phyloP scores from a whole-genome alignment of 2,329 filamentous ascomycete genomes.

The Ceratocystis ficicola region DNA sequence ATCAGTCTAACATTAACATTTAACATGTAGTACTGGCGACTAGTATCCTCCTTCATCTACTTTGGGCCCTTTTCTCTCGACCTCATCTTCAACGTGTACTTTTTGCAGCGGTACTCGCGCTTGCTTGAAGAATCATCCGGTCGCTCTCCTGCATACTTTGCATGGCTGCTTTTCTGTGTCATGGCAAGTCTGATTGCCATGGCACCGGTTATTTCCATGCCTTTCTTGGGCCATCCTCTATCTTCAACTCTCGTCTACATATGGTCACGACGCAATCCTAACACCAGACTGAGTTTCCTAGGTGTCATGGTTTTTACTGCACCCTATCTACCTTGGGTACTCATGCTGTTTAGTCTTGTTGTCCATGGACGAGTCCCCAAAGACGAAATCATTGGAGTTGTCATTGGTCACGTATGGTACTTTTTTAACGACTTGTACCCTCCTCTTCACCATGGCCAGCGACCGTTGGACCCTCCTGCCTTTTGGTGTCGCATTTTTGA shows the following conservation, averaged over 20 bases:
- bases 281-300: conserved; percentile 77
- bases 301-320: conserved; percentile 85
- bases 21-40: conserved; percentile 68
- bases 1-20: conserved; percentile 12
- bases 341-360: conserved; percentile 86
- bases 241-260: conserved; percentile 94
- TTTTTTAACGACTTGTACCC: conserved; percentile 97
- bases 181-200: conserved; percentile 66
- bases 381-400: conserved; percentile 89
- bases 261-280: conserved; percentile 89
- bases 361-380: conserved; percentile 82
- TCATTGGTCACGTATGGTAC: conserved; percentile 94
- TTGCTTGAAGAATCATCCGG: conserved; percentile 92
- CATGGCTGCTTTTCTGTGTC: conserved; percentile 83
- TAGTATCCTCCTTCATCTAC: conserved; percentile 94
- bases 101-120: conserved; percentile 89
- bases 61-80: conserved; percentile 91
- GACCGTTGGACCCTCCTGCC: conserved; percentile 74
- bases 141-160: conserved; percentile 81
- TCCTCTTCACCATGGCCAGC: conserved; percentile 68
- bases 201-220: conserved; percentile 79
- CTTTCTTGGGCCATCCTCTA: conserved; percentile 85
- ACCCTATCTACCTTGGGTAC: conserved; percentile 88
- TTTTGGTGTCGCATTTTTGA: conserved; percentile 88
- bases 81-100: conserved; percentile 95